Base-by-base conservation (phyloP, 768 basidiomycete genomes). In the Russula ochroleuca region DNA sequence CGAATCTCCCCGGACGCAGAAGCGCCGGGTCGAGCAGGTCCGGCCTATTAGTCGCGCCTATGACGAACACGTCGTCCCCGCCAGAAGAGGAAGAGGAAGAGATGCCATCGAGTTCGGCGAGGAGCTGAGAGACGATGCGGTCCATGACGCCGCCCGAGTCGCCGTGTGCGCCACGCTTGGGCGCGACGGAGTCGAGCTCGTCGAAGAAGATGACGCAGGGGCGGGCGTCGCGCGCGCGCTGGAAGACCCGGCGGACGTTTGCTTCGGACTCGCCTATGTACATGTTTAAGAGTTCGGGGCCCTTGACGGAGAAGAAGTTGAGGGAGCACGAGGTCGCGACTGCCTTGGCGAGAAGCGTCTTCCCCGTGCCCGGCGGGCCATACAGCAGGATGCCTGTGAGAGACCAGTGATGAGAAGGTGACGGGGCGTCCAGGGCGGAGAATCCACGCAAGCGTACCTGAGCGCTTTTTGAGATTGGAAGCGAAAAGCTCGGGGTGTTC, bases 81-180 rank as follows among this genome's bases (percentile, higher is more conserved):
- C 76, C 76, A 2, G 57, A 38, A 0, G 62, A 59, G 7, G 59
- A 76, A 3, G 86, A 85, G 28, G 77, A 75, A 10, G 86, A 80
- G 84, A 96, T 92, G 2, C 94, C 94, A 76, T 98, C 95, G 47
- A 98, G 79, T 75, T 98, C 95, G 9, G 95, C 93, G 41, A 98
- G 77, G 37, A 97, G 78, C 75, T 97, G 95, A 70, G 92, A 94
- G 62, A 98, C 95, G 70, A 98, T 97, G 19, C 95, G 84, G 74
- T 98, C 95, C 94, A 98, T 98, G 17, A 98, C 95, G 13, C 95
- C 95, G 25, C 94, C 95, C 38, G 94, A 95, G 72, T 98, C 95
- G 0, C 95, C 95, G 69, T 94, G 92, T 69, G 92, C 92, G 19
- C 95, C 95, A 67, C 95, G 82, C 73, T 95, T 94, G 0, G 95